These are phyloP conservation scores for Dalbergia oliveri DNA, from an alignment of 306 rosid species.

Conservation along the genomic window DNA sequence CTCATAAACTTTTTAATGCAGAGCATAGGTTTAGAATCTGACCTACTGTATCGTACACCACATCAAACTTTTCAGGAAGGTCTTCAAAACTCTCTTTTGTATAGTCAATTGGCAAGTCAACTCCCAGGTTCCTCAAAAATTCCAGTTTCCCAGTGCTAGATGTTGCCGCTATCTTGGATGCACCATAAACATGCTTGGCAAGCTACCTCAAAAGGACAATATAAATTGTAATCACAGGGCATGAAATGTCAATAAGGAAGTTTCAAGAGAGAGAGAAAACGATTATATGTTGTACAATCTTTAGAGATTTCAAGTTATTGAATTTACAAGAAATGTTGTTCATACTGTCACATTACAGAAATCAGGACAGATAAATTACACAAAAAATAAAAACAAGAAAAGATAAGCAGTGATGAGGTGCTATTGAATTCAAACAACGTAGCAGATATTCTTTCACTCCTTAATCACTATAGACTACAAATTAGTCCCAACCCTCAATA, in stretches of 20 bases:
- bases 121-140: constrained; percentile 67
- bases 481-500: background rate
- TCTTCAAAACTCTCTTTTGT: constrained; percentile 72
- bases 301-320: background rate
- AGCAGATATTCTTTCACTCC: background rate
- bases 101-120: constrained; percentile 75
- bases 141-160: constrained; percentile 61
- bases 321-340: background rate
- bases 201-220: constrained; percentile 49
- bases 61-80: constrained; percentile 71
- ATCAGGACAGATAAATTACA: background rate
- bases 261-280: background rate
- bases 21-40: background rate
- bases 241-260: background rate
- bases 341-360: background rate
- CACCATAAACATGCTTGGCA: constrained; percentile 79
- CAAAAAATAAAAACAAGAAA: too few relatives aligned
- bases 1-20: background rate
- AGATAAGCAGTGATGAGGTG: too few relatives aligned
- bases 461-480: background rate
- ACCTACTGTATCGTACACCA: constrained; percentile 52
- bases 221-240: background rate
- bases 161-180: constrained; percentile 75
- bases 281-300: background rate
- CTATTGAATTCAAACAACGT: background rate